Base-by-base conservation (phyloP, 2,329 filamentous ascomycete species). In the Truncatella angustata region DNA sequence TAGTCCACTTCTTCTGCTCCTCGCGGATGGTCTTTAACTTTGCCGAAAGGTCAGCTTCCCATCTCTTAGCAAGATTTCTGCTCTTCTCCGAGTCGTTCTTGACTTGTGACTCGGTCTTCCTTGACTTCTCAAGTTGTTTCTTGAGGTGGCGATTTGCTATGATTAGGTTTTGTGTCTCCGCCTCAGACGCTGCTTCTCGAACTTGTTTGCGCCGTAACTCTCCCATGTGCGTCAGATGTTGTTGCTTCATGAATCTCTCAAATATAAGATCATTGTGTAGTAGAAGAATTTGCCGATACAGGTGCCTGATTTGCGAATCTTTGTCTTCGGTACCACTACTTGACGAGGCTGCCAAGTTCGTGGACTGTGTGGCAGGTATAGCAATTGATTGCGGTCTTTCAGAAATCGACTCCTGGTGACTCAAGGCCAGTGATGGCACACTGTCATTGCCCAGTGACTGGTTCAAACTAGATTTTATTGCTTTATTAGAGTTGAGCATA, bases 191-290 rank as follows among this genome's bases (percentile, higher is more conserved):
- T 6, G 88, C 88, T 66, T 92, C 87, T 57, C 82, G 82, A 57
- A 93, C 83, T 53, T 91, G 86, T 56, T 85, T 85, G 12, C 88
- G 79, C 59, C 89, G 86, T 37, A 94, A 71, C 62, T 90, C 87
- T 1, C 88, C 88, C 63, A 94, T 92, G 54, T 93, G 88, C 2
- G 86, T 82, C 58, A 92, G 82, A 66, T 93, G 90, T 62, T 94
- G 90, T 57, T 91, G 84, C 65, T 92, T 93, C 61, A 93, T 79
- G 67, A 91, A 93, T 23, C 88, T 80, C 66, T 94, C 90, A 62
- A 93, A 94, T 58, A 88, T 89, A 39, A 94, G 75, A 60, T 94
- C 89, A 56, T 92, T 94, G 40, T 87, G 84, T 10, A 94, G 70
- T 2, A 92, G 72, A 49, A 91, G 80, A n/a, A 91, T 81, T 60